Evolutionary conservation across 169 alveolate genomes (phyloP).

Genomic region (Plasmodium gonderi): DNA sequence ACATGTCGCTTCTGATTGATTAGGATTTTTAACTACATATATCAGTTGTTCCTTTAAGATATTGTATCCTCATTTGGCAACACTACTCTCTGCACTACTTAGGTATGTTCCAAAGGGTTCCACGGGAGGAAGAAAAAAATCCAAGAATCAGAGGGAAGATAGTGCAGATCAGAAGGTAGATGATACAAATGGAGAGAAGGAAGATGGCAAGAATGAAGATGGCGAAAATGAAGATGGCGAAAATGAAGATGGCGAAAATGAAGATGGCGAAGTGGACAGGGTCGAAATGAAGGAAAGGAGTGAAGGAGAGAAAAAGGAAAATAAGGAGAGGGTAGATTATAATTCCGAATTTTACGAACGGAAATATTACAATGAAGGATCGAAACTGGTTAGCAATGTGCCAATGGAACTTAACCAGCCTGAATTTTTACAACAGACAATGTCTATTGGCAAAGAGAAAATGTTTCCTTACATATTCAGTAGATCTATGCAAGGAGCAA

Average conservation of each 20-base stretch:
- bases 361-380: constrained; percentile 6
- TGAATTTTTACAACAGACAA: background rate
- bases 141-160: background rate
- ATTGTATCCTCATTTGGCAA: background rate
- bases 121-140: background rate
- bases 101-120: constrained; percentile 81
- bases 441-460: constrained; percentile 1
- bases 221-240: too few relatives aligned
- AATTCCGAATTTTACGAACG: background rate
- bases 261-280: too few relatives aligned
- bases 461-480: constrained; percentile 36
- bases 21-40: background rate
- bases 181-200: background rate
- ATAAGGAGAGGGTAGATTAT: background rate
- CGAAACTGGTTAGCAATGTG: constrained; percentile 18
- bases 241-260: too few relatives aligned
- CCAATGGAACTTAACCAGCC: background rate
- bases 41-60: background rate
- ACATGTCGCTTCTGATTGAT: too few relatives aligned
- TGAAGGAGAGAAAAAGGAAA: background rate
- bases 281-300: too few relatives aligned
- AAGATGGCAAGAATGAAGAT: too few relatives aligned
- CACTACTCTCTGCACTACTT: background rate
- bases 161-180: background rate
- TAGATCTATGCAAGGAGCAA: constrained; percentile 74